Conservation (phyloP, 2,329 filamentous ascomycete species). For the Alternaria gaisen region DNA sequence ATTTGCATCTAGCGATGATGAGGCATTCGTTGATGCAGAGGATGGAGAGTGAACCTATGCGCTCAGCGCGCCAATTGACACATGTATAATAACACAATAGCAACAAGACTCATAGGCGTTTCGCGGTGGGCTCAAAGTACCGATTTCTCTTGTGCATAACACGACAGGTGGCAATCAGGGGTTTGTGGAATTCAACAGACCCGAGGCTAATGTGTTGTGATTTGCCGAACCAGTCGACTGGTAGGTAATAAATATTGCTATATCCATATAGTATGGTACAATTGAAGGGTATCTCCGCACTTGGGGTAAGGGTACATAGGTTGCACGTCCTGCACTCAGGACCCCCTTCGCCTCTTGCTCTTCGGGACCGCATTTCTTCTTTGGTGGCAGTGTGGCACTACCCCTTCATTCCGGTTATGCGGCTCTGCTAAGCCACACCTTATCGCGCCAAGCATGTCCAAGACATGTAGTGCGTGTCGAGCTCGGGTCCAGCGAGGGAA, state of each 20-base stretch:
- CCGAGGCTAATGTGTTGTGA: slow-evolving; percentile 1
- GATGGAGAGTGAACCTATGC: background rate
- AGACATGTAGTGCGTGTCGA: slow-evolving; percentile 5
- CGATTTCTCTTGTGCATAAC: background rate
- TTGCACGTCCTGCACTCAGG: background rate
- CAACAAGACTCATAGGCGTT: background rate
- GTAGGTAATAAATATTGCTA: slow-evolving; percentile 16
- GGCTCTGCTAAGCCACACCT: slow-evolving; percentile 4
- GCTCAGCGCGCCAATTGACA: background rate
- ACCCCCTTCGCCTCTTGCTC: background rate
- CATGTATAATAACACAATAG: background rate
- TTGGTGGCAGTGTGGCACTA: background rate
- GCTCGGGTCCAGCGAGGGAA: background rate
- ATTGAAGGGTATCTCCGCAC: slow-evolving; percentile 10
- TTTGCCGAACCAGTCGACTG: slow-evolving; percentile 15
- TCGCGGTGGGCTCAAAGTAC: background rate
- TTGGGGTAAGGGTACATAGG: background rate
- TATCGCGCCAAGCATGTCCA: slow-evolving; percentile 11
- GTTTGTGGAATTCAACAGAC: background rate
- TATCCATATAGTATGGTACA: slow-evolving; percentile 13
- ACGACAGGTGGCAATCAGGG: background rate
- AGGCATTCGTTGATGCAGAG: slow-evolving; percentile 11
- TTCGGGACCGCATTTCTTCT: background rate
- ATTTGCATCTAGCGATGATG: slow-evolving; percentile 12
- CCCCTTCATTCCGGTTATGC: background rate